Evolutionary conservation across 495 filamentous ascomycete species (phyloP).

Genomic region (Glutinoglossum americanum): DNA sequence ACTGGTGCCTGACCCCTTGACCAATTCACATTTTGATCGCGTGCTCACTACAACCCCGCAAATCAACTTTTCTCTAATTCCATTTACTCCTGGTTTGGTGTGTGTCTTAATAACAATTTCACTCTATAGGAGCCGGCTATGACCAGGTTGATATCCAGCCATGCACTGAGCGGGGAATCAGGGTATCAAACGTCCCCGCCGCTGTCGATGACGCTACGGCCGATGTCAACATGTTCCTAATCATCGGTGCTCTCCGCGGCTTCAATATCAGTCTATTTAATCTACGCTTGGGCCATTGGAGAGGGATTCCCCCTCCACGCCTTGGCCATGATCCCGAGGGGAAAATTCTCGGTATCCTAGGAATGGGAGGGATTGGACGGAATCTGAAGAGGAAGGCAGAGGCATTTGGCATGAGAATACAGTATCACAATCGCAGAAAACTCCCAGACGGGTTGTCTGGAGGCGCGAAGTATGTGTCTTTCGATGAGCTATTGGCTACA

Average conservation of each 20-base stretch:
- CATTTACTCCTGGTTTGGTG: neutral
- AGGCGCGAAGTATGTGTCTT: slow-evolving; percentile 45
- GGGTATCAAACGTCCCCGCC: slow-evolving; percentile 43
- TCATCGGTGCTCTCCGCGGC: slow-evolving; percentile 46
- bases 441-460: slow-evolving; percentile 27
- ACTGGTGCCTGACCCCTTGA: neutral
- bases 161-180: slow-evolving; percentile 41
- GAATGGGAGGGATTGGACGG: slow-evolving; percentile 71
- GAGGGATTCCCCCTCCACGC: slow-evolving; percentile 25
- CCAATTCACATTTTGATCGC: neutral
- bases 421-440: slow-evolving; percentile 46
- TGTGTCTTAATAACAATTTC: neutral
- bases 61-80: neutral
- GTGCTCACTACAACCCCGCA: neutral
- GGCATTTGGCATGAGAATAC: slow-evolving; percentile 47
- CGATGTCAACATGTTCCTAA: slow-evolving; percentile 47
- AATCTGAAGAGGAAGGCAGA: slow-evolving; percentile 48
- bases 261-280: slow-evolving; percentile 29
- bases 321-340: slow-evolving; percentile 46
- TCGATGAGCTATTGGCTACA: slow-evolving; percentile 42
- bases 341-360: slow-evolving; percentile 59
- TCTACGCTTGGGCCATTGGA: slow-evolving; percentile 23
- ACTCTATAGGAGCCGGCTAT: slow-evolving; percentile 36
- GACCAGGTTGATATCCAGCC: slow-evolving; percentile 56
- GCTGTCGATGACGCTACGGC: slow-evolving; percentile 53